phyloP scores from a whole-genome alignment of 345 rosid species.

The Dipteronia dyeriana region DNA sequence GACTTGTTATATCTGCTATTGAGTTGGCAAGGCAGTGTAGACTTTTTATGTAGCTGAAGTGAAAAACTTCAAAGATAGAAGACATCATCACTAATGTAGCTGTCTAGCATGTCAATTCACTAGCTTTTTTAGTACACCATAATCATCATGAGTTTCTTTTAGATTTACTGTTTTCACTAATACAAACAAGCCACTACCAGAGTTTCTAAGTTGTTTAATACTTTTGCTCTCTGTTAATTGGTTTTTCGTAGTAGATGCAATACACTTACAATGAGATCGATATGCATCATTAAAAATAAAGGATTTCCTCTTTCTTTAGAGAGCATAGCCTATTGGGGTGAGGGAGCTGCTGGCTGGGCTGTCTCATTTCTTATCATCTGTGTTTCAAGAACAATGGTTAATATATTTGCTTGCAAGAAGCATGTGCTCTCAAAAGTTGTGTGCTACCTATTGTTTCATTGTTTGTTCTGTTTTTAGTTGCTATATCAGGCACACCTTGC shows the following conservation, averaged over 20 bases:
- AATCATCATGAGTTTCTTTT: neutral
- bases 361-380: neutral
- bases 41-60: neutral
- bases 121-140: conserved; percentile 1
- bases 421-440: neutral
- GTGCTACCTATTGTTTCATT: neutral
- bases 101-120: conserved; percentile 19
- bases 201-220: neutral
- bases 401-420: neutral
- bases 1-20: conserved; percentile 26
- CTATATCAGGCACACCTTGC: neutral
- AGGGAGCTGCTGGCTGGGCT: neutral
- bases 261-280: neutral
- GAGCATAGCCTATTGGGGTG: neutral
- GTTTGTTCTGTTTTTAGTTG: neutral
- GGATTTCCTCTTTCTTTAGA: neutral
- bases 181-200: neutral
- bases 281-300: neutral
- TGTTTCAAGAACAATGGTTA: neutral
- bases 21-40: neutral
- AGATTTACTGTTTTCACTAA: neutral
- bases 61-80: neutral
- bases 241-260: neutral
- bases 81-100: neutral
- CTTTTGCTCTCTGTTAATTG: neutral